Base-by-base conservation (phyloP, 2,329 filamentous ascomycete genomes). In the Aphanocladium album region DNA sequence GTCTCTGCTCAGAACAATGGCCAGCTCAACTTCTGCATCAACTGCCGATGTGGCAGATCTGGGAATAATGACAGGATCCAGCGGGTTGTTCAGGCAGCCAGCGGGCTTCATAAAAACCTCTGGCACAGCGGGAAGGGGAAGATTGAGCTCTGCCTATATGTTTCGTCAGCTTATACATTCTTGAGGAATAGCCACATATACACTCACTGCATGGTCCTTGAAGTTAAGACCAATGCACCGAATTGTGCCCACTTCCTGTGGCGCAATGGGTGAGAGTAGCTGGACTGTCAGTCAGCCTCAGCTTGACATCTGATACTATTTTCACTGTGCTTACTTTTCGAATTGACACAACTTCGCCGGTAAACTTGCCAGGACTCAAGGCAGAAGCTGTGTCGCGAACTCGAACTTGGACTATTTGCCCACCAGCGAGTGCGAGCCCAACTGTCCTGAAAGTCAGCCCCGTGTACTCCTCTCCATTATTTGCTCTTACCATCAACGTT, bases 1-100 rank as follows among this genome's bases (percentile, higher is more conserved):
- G 37, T 77, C 73, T 33, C 73, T 72, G 11, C 76, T 77, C 17
- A 83, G 78, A 8, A 83, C 74, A 46, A 83, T 74, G 2, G 74
- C 78, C 54, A 83, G 73, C 64, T 83, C 80, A 0, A 77, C 79
- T 64, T 83, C 80, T 57, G 77, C 80, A 64, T 83, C 80, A 21
- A 77, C 76, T 6, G 74, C 75, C 57, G 76, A 75, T 19, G 77
- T 72, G 0, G 79, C 78, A 49, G 75, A 74, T 57, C 77, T 77
- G 1, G 80, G 79, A 19, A 82, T 72, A 17, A 77, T 64, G 1
- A 76, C 75, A 8, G 77, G 72, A 3, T 74, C 71, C 4, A 71
- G 77, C 0, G 77, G 77, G 37, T 62, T 46, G 62, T 77, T 74
- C 3, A 80, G 69, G 2, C 75, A 67, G 5, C 73, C 74, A 2